These are phyloP conservation scores for Haplosporangium sp. DNA, from an alignment of 371 early-diverging fungal genomes.

Conservation along the genomic window DNA sequence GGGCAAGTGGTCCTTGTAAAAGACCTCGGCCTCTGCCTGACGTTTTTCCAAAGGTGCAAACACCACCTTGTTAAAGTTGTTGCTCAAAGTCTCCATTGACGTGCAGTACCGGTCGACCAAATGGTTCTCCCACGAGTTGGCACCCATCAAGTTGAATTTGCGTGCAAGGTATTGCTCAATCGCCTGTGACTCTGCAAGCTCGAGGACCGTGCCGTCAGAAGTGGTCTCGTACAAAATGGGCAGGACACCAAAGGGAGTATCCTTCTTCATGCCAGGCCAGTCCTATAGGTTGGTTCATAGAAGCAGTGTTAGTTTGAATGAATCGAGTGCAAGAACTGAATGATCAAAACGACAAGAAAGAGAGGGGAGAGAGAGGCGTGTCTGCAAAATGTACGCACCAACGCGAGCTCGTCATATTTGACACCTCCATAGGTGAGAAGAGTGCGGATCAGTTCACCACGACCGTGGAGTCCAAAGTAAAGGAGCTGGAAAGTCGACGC, in stretches of 20 bases:
- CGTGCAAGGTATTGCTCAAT: conserved; percentile 66
- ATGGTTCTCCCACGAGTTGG: conserved; percentile 10
- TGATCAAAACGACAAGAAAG: too few relatives aligned
- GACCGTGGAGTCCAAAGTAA: conserved; percentile 48
- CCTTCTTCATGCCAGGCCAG: conserved; percentile 18
- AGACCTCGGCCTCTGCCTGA: conserved; percentile 12
- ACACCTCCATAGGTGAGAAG: conserved; percentile 27
- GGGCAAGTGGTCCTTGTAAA: conserved; percentile 14
- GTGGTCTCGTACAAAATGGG: conserved; percentile 61
- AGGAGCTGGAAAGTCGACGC: conserved; percentile 38
- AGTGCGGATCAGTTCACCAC: conserved; percentile 37
- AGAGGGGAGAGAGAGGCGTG: background rate
- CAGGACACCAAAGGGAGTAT: conserved; percentile 61
- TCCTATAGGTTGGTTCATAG: background rate
- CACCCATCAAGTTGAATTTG: conserved; percentile 30
- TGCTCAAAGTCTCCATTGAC: conserved; percentile 11
- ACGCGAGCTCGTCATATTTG: conserved; percentile 34
- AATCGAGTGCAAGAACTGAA: background rate
- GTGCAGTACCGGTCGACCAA: conserved; percentile 17
- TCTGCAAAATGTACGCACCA: conserved; percentile 18
- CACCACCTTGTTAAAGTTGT: conserved; percentile 3
- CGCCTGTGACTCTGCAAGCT: conserved; percentile 57
- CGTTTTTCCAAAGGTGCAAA: conserved; percentile 17
- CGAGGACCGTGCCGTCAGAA: conserved; percentile 42
- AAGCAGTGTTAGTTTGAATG: background rate